A percentile compares a stretch with the other conserved stretches of the same genome.
Evolutionary conservation across 2,329 filamentous ascomycete species (phyloP).

Genomic region (Fusarium sp.): DNA sequence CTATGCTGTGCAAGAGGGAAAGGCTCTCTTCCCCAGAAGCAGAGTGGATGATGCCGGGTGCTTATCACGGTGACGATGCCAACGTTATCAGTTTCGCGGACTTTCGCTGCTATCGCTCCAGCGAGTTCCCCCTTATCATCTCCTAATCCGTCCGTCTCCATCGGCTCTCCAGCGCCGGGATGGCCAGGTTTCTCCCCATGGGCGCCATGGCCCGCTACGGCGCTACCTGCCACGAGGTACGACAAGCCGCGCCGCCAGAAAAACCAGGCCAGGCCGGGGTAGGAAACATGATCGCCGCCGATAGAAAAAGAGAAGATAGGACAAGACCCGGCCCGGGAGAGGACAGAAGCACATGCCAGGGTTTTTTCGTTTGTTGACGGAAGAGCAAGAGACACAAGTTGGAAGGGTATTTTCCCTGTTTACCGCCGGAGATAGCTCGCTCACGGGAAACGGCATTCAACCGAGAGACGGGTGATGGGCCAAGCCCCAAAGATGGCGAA

Average conservation of each 20-base stretch:
- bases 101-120: background rate
- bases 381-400: background rate
- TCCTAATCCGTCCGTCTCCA: background rate
- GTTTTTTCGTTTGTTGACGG: background rate
- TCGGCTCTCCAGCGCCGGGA: constrained; percentile 4
- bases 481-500: constrained; percentile 29
- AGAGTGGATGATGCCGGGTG: background rate
- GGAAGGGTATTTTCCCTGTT: background rate
- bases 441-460: background rate
- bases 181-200: constrained; percentile 31
- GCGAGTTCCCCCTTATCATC: constrained; percentile 2
- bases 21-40: constrained; percentile 4
- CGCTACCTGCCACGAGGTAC: constrained; percentile 33
- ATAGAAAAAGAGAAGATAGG: constrained; percentile 18
- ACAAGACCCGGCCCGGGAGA: constrained; percentile 18
- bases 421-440: background rate
- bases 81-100: background rate
- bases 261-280: background rate
- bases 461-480: background rate
- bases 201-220: constrained; percentile 21
- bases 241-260: constrained; percentile 11
- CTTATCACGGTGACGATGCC: background rate
- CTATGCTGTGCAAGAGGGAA: background rate
- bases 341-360: constrained; percentile 1
- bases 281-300: constrained; percentile 25